phyloP scores from a whole-genome alignment of 345 rosid species.

The Salix arbutifolia region DNA sequence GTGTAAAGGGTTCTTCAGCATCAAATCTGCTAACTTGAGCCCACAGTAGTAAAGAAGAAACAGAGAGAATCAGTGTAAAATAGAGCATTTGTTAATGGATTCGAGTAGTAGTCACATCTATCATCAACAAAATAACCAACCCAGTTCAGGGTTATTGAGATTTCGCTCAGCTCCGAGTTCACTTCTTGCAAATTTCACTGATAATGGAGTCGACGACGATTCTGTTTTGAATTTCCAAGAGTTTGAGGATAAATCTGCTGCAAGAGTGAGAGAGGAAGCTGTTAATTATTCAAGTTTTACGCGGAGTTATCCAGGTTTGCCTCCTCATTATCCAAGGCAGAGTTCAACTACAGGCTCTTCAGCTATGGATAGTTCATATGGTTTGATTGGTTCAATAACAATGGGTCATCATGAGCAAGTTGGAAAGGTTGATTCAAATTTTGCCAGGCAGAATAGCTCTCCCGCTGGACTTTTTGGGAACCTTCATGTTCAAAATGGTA shows the following conservation, averaged over 20 bases:
- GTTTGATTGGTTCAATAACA: slow-evolving; percentile 30
- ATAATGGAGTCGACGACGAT: slow-evolving; percentile 27
- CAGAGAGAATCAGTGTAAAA: neutral
- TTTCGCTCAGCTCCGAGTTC: slow-evolving; percentile 84
- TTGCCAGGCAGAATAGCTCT: slow-evolving; percentile 72
- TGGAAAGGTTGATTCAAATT: slow-evolving; percentile 42
- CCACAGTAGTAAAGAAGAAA: neutral
- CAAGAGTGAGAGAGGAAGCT: slow-evolving; percentile 23
- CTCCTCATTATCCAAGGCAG: slow-evolving; percentile 78
- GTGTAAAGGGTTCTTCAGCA: slow-evolving; percentile 23
- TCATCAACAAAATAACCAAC: slow-evolving; percentile 38
- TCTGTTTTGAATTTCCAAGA: slow-evolving; percentile 28
- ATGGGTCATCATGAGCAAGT: slow-evolving; percentile 36
- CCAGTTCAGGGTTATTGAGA: slow-evolving; percentile 65
- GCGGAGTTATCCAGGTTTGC: slow-evolving; percentile 51
- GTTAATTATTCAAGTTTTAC: slow-evolving; percentile 36
- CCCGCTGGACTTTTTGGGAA: slow-evolving; percentile 70
- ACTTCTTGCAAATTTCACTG: slow-evolving; percentile 38
- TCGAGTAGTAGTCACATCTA: slow-evolving; percentile 40
- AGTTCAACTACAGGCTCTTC: slow-evolving; percentile 38
- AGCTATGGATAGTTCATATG: slow-evolving; percentile 50
- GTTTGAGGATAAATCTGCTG: slow-evolving; percentile 20
- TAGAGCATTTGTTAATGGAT: slow-evolving; percentile 45
- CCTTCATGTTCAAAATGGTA: slow-evolving; percentile 70
- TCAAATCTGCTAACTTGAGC: slow-evolving; percentile 17